A percentile compares a stretch with the other conserved stretches of the same genome.
Conservation (phyloP, 768 basidiomycete genomes). For the Boletus rubropictus region DNA sequence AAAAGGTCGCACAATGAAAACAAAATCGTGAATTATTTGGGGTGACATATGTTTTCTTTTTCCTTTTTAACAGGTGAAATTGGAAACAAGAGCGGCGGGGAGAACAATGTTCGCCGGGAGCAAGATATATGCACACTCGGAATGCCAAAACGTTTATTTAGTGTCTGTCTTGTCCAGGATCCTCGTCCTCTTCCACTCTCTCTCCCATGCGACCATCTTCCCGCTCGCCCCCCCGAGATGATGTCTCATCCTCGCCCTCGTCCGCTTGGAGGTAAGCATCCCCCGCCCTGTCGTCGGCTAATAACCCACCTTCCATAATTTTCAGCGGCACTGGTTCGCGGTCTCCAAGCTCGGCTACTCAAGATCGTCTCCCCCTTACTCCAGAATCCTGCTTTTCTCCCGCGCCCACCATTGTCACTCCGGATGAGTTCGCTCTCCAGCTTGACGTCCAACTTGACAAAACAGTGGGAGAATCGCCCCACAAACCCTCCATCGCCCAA, state of each 20-base stretch:
- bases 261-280: conserved; percentile 24
- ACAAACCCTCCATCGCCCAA: not conserved
- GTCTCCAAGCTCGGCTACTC: conserved; percentile 13
- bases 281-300: not conserved
- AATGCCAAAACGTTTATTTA: conserved; percentile 9
- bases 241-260: conserved; percentile 16
- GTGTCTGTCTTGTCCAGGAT: not conserved
- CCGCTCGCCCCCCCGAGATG: not conserved
- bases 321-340: conserved; percentile 9
- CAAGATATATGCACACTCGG: not conserved
- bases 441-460: conserved; percentile 9
- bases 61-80: not conserved
- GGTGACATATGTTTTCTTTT: too few species aligned
- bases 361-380: conserved; percentile 10
- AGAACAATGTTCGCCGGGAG: conserved; percentile 5
- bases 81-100: conserved; percentile 9
- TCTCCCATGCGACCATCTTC: conserved; percentile 6
- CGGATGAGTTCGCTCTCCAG: conserved; percentile 13
- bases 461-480: not conserved
- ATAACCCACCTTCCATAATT: too few species aligned
- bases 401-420: conserved; percentile 8
- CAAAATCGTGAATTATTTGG: too few species aligned
- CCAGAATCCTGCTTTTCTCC: conserved; percentile 15
- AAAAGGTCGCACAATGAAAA: too few species aligned
- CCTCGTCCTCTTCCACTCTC: not conserved